These are phyloP conservation scores for Dioscorea cayenensis DNA, from an alignment of 116 monocot genomes.

Conservation along the genomic window DNA sequence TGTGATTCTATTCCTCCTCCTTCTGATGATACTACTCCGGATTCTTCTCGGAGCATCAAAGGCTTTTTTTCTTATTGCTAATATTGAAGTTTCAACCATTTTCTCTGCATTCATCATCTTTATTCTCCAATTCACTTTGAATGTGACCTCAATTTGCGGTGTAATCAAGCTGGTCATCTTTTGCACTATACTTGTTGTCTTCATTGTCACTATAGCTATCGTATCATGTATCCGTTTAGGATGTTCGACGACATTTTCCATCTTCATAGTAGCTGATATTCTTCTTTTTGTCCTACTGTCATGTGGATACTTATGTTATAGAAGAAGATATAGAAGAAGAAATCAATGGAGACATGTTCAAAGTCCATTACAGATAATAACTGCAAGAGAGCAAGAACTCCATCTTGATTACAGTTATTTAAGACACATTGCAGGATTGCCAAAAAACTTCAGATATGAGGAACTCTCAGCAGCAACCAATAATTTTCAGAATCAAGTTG, in stretches of 20 bases:
- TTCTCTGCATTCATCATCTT: background rate
- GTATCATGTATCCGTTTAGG: background rate
- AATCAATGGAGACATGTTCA: too few relatives aligned
- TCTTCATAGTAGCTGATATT: background rate
- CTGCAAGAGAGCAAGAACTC: background rate
- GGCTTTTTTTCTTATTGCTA: background rate
- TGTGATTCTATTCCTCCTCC: background rate
- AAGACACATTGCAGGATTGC: constrained; percentile 13
- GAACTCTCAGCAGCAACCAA: constrained; percentile 19
- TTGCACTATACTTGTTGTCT: too few relatives aligned
- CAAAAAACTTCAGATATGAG: constrained; percentile 4
- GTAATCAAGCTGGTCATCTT: background rate
- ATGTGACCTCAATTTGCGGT: background rate
- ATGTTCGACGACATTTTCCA: background rate
- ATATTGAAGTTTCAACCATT: background rate
- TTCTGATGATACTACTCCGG: background rate
- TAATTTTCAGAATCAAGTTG: constrained; percentile 11
- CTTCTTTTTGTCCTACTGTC: background rate
- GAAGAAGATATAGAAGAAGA: too few relatives aligned
- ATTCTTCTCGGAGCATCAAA: background rate
- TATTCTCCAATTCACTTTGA: background rate
- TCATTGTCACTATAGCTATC: background rate
- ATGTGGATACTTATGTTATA: background rate
- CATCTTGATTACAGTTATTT: constrained; percentile 5
- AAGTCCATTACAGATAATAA: too few relatives aligned